A percentile compares a stretch with the other conserved stretches of the same genome.
Conservation (phyloP, 192 early-diverging fungal species). For the Dispira simplex region DNA sequence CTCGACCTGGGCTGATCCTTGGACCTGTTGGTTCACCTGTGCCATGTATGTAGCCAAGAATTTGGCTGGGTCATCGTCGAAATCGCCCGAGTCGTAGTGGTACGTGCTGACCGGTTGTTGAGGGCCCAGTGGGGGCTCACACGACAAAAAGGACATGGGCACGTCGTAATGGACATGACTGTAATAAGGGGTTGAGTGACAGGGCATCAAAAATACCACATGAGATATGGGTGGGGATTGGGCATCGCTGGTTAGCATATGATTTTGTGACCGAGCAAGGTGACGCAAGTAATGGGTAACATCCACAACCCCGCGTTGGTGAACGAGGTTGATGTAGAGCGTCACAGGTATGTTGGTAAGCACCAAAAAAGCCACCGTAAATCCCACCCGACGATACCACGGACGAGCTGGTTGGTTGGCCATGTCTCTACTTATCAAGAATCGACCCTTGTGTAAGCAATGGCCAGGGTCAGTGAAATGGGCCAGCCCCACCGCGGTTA, state of each 20-base stretch:
- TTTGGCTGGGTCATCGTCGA: constrained; percentile 48
- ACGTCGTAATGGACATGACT: constrained; percentile 54
- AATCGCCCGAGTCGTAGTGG: constrained; percentile 37
- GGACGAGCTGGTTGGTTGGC: too few relatives aligned
- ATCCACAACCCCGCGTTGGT: constrained; percentile 89
- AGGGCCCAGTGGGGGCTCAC: constrained; percentile 71
- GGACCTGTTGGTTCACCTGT: neutral
- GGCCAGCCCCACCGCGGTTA: constrained; percentile 22
- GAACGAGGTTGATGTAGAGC: constrained; percentile 56
- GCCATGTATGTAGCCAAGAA: constrained; percentile 35
- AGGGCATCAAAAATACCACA: constrained; percentile 84
- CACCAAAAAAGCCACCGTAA: too few relatives aligned
- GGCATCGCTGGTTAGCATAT: constrained; percentile 14
- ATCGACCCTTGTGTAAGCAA: too few relatives aligned
- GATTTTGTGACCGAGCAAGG: constrained; percentile 12
- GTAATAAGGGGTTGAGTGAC: constrained; percentile 94
- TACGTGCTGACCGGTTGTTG: constrained; percentile 3
- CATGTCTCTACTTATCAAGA: too few relatives aligned
- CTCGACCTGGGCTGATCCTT: neutral
- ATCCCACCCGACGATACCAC: too few relatives aligned
- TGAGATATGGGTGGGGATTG: constrained; percentile 13
- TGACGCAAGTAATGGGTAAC: constrained; percentile 51
- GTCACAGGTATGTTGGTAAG: constrained; percentile 33
- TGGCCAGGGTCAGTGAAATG: neutral
- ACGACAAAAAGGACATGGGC: constrained; percentile 74